A percentile compares a stretch with the other conserved stretches of the same genome.
Evolutionary conservation across 2,329 filamentous ascomycete genomes (phyloP).

Genomic region (Fusarium chaquense): DNA sequence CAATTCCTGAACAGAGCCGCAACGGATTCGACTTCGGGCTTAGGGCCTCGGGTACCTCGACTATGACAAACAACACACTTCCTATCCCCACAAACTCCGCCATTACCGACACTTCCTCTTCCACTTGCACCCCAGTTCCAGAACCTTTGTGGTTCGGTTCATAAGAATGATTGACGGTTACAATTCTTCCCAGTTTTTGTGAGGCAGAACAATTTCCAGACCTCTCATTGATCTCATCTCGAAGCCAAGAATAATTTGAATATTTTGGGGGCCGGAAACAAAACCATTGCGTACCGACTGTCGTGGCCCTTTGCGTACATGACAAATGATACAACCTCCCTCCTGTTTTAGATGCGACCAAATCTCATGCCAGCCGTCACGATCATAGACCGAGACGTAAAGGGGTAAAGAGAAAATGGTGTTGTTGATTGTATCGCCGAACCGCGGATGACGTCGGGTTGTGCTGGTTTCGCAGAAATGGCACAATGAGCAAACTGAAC

Average conservation of each 20-base stretch:
- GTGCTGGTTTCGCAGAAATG: conserved; percentile 31
- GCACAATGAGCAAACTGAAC: conserved; percentile 46
- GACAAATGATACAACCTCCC: conserved; percentile 19
- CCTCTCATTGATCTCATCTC: conserved; percentile 29
- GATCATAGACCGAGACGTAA: conserved; percentile 27
- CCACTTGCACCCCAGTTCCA: conserved; percentile 17
- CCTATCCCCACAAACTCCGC: conserved; percentile 37
- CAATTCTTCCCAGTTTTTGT: conserved; percentile 13
- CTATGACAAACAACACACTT: conserved; percentile 33
- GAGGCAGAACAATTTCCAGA: conserved; percentile 40
- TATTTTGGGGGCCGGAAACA: conserved; percentile 24
- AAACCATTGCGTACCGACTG: conserved; percentile 39
- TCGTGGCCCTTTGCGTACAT: conserved; percentile 38
- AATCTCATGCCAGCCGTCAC: conserved; percentile 3
- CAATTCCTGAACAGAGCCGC: conserved; percentile 34
- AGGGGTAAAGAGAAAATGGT: conserved; percentile 24
- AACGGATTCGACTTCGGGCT: conserved; percentile 20
- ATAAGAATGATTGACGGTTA: conserved; percentile 5
- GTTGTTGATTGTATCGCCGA: conserved; percentile 23
- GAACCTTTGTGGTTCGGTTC: conserved; percentile 30
- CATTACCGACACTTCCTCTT: conserved; percentile 21
- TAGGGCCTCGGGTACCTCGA: conserved; percentile 38
- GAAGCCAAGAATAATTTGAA: conserved; percentile 17
- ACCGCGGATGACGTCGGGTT: conserved; percentile 35
- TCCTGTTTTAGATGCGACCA: conserved; percentile 5